Evolutionary conservation across 768 basidiomycete genomes (phyloP).

Genomic region (Termitomyces sp.): DNA sequence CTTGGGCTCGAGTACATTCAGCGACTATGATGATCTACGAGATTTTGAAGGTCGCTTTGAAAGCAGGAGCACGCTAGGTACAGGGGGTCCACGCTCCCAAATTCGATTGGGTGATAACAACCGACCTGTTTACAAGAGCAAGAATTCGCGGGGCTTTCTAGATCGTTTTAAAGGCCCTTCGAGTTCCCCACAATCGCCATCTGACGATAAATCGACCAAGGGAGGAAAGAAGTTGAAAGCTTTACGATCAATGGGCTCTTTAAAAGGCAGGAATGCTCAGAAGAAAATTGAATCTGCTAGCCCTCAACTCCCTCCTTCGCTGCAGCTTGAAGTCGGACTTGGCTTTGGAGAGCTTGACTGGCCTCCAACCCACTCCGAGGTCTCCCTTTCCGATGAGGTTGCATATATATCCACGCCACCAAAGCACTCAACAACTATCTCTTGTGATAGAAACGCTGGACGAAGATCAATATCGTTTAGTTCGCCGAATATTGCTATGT

Average conservation of each 20-base stretch:
- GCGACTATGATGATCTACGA: constrained; percentile 82
- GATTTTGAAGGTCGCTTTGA: constrained; percentile 87
- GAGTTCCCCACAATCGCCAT: constrained; percentile 35
- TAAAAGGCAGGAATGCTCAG: constrained; percentile 48
- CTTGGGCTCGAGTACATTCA: constrained; percentile 65
- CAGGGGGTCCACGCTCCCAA: constrained; percentile 22
- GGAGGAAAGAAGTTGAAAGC: constrained; percentile 58
- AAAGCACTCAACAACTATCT: constrained; percentile 25
- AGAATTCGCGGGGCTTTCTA: constrained; percentile 65
- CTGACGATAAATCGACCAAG: constrained; percentile 32
- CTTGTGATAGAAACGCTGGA: constrained; percentile 41
- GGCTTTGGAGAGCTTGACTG: constrained; percentile 54
- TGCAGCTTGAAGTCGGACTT: constrained; percentile 49
- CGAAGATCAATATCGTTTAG: constrained; percentile 72
- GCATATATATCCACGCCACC: constrained; percentile 25
- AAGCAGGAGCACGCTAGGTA: constrained; percentile 68
- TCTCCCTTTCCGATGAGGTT: constrained; percentile 18
- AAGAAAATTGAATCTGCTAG: constrained; percentile 37
- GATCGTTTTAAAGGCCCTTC: constrained; percentile 50
- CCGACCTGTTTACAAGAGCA: constrained; percentile 39
- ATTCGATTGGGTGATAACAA: constrained; percentile 25
- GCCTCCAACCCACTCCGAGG: constrained; percentile 27
- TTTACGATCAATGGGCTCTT: constrained; percentile 75
- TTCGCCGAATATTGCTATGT: constrained; percentile 36
- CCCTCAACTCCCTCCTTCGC: constrained; percentile 48